These are phyloP conservation scores for Penicillium bovifimosum DNA, from an alignment of 495 filamentous ascomycete genomes.

Conservation along the genomic window DNA sequence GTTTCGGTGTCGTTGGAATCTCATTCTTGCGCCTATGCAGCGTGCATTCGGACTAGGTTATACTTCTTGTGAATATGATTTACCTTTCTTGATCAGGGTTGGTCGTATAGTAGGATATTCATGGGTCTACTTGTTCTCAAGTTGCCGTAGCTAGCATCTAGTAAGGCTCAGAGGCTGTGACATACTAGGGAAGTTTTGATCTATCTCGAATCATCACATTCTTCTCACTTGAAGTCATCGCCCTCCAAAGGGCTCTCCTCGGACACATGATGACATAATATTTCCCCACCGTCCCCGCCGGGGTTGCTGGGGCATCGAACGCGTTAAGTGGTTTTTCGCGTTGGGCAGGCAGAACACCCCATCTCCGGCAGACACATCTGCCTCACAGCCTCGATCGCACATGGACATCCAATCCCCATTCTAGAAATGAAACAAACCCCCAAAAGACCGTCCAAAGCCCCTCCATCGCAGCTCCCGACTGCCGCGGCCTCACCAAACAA, in stretches of 20 bases:
- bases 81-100: neutral
- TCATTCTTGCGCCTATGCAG: neutral
- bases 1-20: neutral
- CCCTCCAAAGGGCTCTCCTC: too few relatives aligned
- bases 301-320: constrained; percentile 10
- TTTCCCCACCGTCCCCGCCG: constrained; percentile 22
- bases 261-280: constrained; percentile 5
- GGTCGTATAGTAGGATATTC: neutral
- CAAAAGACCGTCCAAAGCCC: neutral
- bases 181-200: too few relatives aligned
- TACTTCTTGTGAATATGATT: constrained; percentile 19
- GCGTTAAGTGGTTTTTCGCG: constrained; percentile 38
- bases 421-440: constrained; percentile 27
- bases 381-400: neutral
- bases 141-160: constrained; percentile 2
- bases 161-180: too few relatives aligned
- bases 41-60: constrained; percentile 8
- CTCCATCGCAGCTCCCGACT: constrained; percentile 19
- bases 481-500: constrained; percentile 12
- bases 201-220: too few relatives aligned
- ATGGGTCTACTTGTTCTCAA: too few relatives aligned
- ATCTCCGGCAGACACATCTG: neutral
- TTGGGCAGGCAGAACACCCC: constrained; percentile 13
- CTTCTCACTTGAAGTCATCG: too few relatives aligned
- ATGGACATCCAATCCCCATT: neutral